These are phyloP conservation scores for Cyclotella choctawhatcheeana DNA, from an alignment of 108 stramenopile species.

Conservation along the genomic window DNA sequence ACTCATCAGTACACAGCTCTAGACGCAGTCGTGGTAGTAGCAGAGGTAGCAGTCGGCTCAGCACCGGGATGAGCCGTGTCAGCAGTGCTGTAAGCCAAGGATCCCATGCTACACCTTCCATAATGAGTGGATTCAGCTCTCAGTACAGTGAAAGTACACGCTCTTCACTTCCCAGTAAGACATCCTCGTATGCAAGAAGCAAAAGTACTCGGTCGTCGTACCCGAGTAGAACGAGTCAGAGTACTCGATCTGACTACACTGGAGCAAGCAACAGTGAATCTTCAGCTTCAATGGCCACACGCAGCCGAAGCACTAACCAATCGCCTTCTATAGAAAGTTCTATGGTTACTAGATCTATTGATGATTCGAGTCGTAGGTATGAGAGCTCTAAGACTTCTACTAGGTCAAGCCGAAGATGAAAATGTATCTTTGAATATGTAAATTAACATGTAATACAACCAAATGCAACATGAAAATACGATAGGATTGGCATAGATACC, in stretches of 20 bases:
- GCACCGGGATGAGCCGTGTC: neutral
- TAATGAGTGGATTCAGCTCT: neutral
- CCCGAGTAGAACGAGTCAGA: neutral
- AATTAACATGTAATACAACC: too few relatives aligned
- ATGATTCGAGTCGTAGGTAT: neutral
- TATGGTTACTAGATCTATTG: neutral
- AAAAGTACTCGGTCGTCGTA: conserved; percentile 5
- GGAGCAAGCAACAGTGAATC: neutral
- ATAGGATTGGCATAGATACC: too few relatives aligned
- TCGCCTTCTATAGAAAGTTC: neutral
- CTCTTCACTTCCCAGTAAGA: neutral
- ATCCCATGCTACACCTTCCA: neutral
- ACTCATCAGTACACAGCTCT: neutral
- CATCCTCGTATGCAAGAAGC: neutral
- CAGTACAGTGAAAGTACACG: neutral
- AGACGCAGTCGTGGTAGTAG: neutral
- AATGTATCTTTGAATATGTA: too few relatives aligned
- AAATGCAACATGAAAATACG: too few relatives aligned
- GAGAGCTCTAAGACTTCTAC: too few relatives aligned
- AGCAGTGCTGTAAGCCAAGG: conserved; percentile 10
- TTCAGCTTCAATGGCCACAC: neutral
- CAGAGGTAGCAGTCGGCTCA: neutral
- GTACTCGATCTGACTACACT: neutral
- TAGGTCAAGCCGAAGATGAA: neutral
- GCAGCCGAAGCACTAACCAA: neutral